Conservation (phyloP, 805 yeast species). For the Yarrowia hollandica region DNA sequence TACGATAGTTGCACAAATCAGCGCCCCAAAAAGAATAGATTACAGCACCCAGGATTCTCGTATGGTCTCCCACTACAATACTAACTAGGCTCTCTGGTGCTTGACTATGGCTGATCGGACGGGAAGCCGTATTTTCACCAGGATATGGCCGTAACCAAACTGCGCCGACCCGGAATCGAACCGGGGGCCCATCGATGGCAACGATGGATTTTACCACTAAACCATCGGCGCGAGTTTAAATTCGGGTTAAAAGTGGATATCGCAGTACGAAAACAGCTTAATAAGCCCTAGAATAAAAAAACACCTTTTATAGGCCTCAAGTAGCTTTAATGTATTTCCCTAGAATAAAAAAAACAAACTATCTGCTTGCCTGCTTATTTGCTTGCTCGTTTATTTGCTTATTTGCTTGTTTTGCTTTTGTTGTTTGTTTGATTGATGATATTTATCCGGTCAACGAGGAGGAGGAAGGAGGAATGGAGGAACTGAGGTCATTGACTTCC, state of each 20-base stretch:
- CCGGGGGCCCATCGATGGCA: constrained; percentile 28
- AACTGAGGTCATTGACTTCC: no score
- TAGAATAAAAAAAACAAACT: no score
- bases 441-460: no score
- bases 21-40: neutral
- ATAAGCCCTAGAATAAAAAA: neutral
- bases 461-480: no score
- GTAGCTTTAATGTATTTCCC: no score
- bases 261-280: neutral
- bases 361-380: no score
- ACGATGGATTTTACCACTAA: constrained; percentile 25
- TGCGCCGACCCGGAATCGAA: constrained; percentile 26
- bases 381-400: no score
- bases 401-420: no score
- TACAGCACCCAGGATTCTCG: constrained; percentile 27
- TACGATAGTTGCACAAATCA: no score
- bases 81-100: constrained; percentile 27
- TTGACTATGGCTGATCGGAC: constrained; percentile 28
- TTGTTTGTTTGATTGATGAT: no score
- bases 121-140: constrained; percentile 26
- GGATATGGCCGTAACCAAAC: constrained; percentile 23
- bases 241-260: neutral
- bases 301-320: no score
- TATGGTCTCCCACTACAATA: constrained; percentile 27
- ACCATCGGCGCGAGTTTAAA: neutral